Evolutionary conservation across 1,284 basidiomycete genomes (phyloP).

Genomic region (Volvariella surrecta): DNA sequence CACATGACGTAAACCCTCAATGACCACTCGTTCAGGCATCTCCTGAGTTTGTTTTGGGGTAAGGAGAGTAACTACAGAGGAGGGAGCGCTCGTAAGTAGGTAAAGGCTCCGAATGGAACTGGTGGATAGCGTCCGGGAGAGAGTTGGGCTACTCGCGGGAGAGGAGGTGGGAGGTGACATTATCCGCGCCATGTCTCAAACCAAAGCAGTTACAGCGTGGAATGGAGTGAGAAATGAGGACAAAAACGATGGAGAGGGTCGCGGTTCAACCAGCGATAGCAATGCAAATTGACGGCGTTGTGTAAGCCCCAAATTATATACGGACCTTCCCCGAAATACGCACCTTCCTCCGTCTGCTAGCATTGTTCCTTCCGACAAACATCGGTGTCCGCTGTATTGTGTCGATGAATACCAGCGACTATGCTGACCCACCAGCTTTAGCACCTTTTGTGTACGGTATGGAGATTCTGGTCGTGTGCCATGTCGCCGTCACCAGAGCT

Average conservation of each 20-base stretch:
- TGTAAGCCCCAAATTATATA: no score
- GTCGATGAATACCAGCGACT: no score
- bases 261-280: constrained; percentile 5
- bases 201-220: no score
- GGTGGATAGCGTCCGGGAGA: constrained; percentile 21
- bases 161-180: constrained; percentile 11
- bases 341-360: no score
- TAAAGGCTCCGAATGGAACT: constrained; percentile 25
- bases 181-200: constrained; percentile 10
- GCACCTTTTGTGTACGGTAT: no score
- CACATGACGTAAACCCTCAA: constrained; percentile 58
- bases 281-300: no score
- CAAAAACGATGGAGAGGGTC: constrained; percentile 11
- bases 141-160: constrained; percentile 12
- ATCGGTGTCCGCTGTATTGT: no score
- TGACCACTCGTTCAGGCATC: constrained; percentile 30
- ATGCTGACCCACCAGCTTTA: no score
- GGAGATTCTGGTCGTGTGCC: no score
- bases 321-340: no score
- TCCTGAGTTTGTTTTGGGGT: constrained; percentile 32
- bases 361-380: no score
- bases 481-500: no score
- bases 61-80: constrained; percentile 31
- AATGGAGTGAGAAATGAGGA: constrained; percentile 15
- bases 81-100: constrained; percentile 24